A percentile compares a stretch with the other conserved stretches of the same genome.
Evolutionary conservation across 805 yeast species (phyloP).

Genomic region (Hermanozyma aechmeae): DNA sequence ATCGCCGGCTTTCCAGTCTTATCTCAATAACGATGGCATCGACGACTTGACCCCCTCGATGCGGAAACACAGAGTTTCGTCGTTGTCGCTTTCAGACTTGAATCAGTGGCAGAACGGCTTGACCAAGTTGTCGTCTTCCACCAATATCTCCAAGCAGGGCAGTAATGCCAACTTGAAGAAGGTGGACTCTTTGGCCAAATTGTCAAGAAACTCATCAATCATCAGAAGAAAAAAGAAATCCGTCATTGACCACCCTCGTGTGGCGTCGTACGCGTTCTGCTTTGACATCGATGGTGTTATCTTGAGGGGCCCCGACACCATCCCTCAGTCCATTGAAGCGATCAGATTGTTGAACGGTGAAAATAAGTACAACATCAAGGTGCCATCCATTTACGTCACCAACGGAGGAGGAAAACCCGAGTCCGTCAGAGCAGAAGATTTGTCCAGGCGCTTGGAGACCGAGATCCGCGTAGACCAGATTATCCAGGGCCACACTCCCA

Average conservation of each 20-base stretch:
- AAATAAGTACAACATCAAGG: conserved; percentile 66
- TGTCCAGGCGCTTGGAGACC: conserved; percentile 50
- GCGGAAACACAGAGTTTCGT: conserved; percentile 55
- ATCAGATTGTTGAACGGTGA: conserved; percentile 65
- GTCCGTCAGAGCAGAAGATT: conserved; percentile 59
- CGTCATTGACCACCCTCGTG: conserved; percentile 59
- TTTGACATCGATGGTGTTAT: conserved; percentile 92
- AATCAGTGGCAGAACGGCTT: conserved; percentile 52
- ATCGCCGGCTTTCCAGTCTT: conserved; percentile 34
- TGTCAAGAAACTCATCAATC: conserved; percentile 37
- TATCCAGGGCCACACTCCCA: conserved; percentile 91
- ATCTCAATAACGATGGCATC: conserved; percentile 64
- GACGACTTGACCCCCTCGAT: conserved; percentile 56
- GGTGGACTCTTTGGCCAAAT: conserved; percentile 35
- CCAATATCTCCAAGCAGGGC: conserved; percentile 24
- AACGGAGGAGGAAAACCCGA: conserved; percentile 92
- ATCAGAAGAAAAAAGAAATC: conserved; percentile 38
- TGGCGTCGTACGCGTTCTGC: conserved; percentile 81
- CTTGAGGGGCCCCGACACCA: conserved; percentile 74
- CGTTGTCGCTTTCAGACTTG: conserved; percentile 56
- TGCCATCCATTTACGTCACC: conserved; percentile 79
- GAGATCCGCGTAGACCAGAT: conserved; percentile 69
- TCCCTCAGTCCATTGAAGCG: conserved; percentile 73
- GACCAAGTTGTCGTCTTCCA: conserved; percentile 28
- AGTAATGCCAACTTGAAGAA: conserved; percentile 29